Evolutionary conservation across 176 grass and related monocot genomes (phyloP).

Genomic region (Hordeum vulgare): DNA sequence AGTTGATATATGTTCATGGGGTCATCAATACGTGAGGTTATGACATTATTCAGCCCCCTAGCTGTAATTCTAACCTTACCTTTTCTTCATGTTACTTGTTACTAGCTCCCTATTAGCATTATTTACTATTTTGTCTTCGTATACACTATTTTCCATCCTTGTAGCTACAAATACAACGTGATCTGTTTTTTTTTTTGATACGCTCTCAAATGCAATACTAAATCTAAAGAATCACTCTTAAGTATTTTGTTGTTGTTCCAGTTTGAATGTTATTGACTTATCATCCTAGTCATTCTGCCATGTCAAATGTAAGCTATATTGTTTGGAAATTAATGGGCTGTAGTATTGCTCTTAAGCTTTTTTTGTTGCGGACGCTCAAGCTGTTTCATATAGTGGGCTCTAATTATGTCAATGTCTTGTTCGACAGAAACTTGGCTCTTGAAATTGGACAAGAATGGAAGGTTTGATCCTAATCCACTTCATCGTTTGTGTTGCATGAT

Average conservation of each 20-base stretch:
- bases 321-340: neutral
- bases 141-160: neutral
- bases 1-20: conserved; percentile 92
- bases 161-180: neutral
- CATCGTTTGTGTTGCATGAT: neutral
- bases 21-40: conserved; percentile 93
- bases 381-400: conserved; percentile 14
- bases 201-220: neutral
- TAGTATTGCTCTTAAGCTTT: too few relatives aligned
- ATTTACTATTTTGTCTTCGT: neutral
- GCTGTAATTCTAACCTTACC: neutral
- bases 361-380: neutral
- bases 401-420: conserved; percentile 13
- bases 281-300: neutral
- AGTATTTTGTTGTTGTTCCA: neutral
- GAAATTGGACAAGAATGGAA: conserved; percentile 75
- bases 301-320: neutral
- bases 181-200: neutral
- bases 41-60: neutral
- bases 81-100: neutral
- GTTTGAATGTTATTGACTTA: neutral
- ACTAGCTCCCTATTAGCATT: neutral
- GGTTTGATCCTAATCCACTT: conserved; percentile 24
- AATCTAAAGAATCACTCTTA: neutral
- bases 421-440: conserved; percentile 62